Base-by-base conservation (phyloP, 2,329 filamentous ascomycete species). In the Venturia pyrina region DNA sequence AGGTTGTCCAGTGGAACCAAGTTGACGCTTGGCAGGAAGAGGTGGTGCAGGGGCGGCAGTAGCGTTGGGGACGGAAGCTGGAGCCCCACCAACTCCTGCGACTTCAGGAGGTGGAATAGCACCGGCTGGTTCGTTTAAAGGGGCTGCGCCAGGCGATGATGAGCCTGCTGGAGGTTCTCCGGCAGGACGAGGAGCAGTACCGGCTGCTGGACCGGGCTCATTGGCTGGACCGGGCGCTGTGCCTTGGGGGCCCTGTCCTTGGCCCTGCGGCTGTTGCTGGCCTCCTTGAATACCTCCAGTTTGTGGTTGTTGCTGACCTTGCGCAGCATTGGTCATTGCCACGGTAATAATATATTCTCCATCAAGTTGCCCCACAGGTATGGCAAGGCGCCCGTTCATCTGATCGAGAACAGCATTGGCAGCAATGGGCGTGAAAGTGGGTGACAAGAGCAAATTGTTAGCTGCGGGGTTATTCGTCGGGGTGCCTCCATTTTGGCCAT, bases 341-440 rank as follows among this genome's bases (percentile, higher is more conserved):
- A 76, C 75, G 19, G 71, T 71, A 44, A 76, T 70, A 63, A 76
- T 75, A 70, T 69, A 76, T 66, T 76, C 74, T 63, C 74, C 74
- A 64, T 76, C 74, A 17, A 76, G 65, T 63, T 74, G 72, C 66
- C 70, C 66, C 63, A 76, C 74, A 0, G 74, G 74, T 48, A 76
- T 69, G 24, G 74, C 74, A 57, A 75, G 72, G 41, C 74, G 73
- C 71, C 73, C 73, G 67, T 76, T 76, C 41, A 71, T 65, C 59
- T 72, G 71, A 57, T 76, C 74, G 44, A 76, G 70, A 37, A 75
- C 71, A 8, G 74, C 71, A 34, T 74, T 68, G 24, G 73, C 73
- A 50, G 73, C 70, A 44, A 76, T 68, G 15, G 74, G 73, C 5
- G 74, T 75, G 68, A 76, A 76, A 21, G 74, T 76, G 6, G 74